Evolutionary conservation across 2,329 filamentous ascomycete genomes (phyloP).

Genomic region (Pyrenophora teres): DNA sequence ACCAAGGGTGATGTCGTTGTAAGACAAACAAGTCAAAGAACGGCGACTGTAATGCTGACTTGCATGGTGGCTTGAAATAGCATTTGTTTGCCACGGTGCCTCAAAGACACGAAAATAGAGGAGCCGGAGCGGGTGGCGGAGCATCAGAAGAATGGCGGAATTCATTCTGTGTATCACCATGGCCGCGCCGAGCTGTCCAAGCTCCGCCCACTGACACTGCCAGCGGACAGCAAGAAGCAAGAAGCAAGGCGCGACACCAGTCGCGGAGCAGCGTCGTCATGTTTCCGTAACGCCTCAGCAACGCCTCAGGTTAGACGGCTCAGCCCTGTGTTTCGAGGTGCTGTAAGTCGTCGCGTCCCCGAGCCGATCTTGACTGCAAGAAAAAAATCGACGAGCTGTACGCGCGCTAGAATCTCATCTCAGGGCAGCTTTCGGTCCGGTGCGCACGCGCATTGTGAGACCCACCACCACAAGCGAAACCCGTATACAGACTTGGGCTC

Average conservation of each 20-base stretch:
- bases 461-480: conserved; percentile 4
- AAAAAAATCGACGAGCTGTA: conserved; percentile 10
- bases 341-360: conserved; percentile 33
- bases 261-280: conserved; percentile 6
- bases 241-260: conserved; percentile 1
- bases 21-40: not conserved
- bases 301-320: conserved; percentile 7
- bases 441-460: conserved; percentile 2
- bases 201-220: conserved; percentile 1
- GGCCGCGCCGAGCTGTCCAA: not conserved
- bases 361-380: conserved; percentile 19
- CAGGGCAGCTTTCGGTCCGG: conserved; percentile 20
- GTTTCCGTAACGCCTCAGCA: conserved; percentile 3
- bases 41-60: conserved; percentile 6
- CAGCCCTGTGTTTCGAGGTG: conserved; percentile 31
- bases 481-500: conserved; percentile 1
- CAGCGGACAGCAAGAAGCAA: not conserved
- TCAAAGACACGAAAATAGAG: conserved; percentile 12
- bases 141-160: conserved; percentile 1
- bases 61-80: conserved; percentile 13
- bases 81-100: conserved; percentile 9
- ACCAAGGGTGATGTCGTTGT: conserved; percentile 1
- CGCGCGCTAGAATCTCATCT: conserved; percentile 19
- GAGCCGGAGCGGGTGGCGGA: conserved; percentile 16
- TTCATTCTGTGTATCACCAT: not conserved